A percentile compares a stretch with the other conserved stretches of the same genome.
These are phyloP conservation scores for Solanum habrochaites DNA, from an alignment of 257 asterid genomes.

Conservation along the genomic window DNA sequence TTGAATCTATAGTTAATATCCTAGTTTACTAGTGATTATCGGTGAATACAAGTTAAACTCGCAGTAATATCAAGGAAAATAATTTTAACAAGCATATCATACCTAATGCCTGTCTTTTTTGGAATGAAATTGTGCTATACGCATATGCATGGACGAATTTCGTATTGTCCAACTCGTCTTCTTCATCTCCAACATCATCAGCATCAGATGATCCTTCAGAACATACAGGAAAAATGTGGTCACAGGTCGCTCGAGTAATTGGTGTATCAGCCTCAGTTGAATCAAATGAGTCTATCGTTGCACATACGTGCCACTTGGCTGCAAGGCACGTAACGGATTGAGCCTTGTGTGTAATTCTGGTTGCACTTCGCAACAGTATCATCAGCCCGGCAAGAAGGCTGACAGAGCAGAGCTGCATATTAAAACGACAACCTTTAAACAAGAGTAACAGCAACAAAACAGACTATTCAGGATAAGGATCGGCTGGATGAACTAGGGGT, in stretches of 20 bases:
- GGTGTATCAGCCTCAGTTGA: constrained; percentile 4
- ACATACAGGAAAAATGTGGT: neutral
- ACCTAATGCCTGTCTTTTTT: constrained; percentile 19
- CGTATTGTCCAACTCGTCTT: constrained; percentile 14
- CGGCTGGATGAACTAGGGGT: neutral
- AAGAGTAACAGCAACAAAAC: neutral
- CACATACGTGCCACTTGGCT: constrained; percentile 18
- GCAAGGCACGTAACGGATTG: constrained; percentile 12
- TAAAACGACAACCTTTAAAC: neutral
- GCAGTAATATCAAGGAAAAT: neutral
- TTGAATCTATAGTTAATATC: neutral
- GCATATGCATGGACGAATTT: constrained; percentile 1
- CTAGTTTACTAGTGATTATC: neutral
- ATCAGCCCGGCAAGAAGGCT: constrained; percentile 10
- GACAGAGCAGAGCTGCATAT: constrained; percentile 12
- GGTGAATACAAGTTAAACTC: neutral
- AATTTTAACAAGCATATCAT: neutral
- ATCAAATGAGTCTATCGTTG: constrained; percentile 8
- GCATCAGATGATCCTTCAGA: neutral
- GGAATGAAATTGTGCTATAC: constrained; percentile 14
- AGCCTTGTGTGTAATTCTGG: constrained; percentile 16
- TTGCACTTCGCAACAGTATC: constrained; percentile 13
- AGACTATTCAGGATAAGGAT: neutral
- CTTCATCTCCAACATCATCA: constrained; percentile 19
- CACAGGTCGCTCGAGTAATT: no score